These are phyloP conservation scores for Globisporangium okanoganense DNA, from an alignment of 352 stramenopile genomes.

Conservation along the genomic window DNA sequence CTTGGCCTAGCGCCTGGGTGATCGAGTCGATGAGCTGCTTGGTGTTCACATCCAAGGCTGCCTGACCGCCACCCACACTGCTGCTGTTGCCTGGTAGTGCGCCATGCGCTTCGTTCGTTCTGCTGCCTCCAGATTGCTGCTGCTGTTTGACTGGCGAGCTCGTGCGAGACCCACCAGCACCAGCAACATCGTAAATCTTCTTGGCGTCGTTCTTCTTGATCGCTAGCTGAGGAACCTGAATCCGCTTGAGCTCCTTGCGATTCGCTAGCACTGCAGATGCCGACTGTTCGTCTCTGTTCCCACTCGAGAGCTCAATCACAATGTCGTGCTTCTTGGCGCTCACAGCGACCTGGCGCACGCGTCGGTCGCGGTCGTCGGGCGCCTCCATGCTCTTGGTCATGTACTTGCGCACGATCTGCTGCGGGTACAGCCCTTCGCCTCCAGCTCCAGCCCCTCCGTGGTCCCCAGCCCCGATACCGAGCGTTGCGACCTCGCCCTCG, in stretches of 20 bases:
- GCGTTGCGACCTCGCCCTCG: slow-evolving; percentile 64
- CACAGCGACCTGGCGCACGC: slow-evolving; percentile 42
- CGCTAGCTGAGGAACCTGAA: slow-evolving; percentile 51
- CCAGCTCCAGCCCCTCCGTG: background rate
- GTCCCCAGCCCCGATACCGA: slow-evolving; percentile 48
- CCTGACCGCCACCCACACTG: background rate
- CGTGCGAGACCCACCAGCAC: background rate
- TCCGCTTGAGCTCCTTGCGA: slow-evolving; percentile 32
- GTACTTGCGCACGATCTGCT: slow-evolving; percentile 78
- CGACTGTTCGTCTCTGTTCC: background rate
- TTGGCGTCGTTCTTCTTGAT: slow-evolving; percentile 26
- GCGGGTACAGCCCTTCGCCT: slow-evolving; percentile 49
- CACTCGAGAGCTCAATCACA: slow-evolving; percentile 26
- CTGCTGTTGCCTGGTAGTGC: background rate
- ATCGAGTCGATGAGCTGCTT: slow-evolving; percentile 75
- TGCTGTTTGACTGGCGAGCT: slow-evolving; percentile 13
- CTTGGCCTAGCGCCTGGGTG: slow-evolving; percentile 57
- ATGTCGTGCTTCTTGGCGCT: slow-evolving; percentile 72
- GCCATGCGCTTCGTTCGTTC: slow-evolving; percentile 5
- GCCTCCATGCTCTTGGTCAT: slow-evolving; percentile 85
- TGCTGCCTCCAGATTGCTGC: background rate
- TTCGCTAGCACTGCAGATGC: background rate
- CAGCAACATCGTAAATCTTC: background rate
- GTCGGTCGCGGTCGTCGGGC: slow-evolving; percentile 51
- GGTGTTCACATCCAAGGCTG: slow-evolving; percentile 38